Evolutionary conservation across 208 protist species (phyloP), one percentile per base, ranked within the genome.

Genomic region (Vickermania ingenoplastis): DNA sequence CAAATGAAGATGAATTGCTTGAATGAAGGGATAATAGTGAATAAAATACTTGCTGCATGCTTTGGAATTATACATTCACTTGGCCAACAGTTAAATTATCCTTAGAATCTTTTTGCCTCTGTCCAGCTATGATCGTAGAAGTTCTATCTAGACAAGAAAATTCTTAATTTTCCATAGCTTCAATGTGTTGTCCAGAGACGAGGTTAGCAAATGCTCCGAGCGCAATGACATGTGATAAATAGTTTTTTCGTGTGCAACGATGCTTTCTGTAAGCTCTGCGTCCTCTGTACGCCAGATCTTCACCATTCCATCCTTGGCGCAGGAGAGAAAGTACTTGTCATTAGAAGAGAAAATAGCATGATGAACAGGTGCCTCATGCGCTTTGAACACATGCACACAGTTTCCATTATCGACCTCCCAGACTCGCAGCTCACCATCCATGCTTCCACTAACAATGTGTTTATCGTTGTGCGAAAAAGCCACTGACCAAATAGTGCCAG

Each of bases 271-370:
- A 25, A 71, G 78, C 56, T 88, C 75, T 17, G 71, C 84, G 21
- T 79, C 77, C 22, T 62, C 62, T 0, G 75, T 81, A 31, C 82
- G 71, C 88, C 88, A 94, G 31, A 84, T 73, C 84, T 81, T 92
- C 29, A 94, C 71, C 29, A 71, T 77, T 69, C 82, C 83, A 65
- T 94, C 88, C 24, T 84, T 77, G 30, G 84, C 79, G 61, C 83
- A 92, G 14, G 85, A 91, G 50, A 85, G 83, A 45, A 95, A 84
- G 66, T 92, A 91, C 52, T 85, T 79, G 66, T 89, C 82, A 60
- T 89, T 70, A 0, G 65, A 49, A 25, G 84, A 86, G 57, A 92
- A 95, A 41, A 89, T 57, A 31, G 85, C 88, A 57, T 92, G 82
- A 66, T 92, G 84, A 36, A 92, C 82, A 21, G 85, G 85, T 0